Evolutionary conservation across 352 stramenopile genomes (phyloP).

Genomic region (Peronospora belbahrii): DNA sequence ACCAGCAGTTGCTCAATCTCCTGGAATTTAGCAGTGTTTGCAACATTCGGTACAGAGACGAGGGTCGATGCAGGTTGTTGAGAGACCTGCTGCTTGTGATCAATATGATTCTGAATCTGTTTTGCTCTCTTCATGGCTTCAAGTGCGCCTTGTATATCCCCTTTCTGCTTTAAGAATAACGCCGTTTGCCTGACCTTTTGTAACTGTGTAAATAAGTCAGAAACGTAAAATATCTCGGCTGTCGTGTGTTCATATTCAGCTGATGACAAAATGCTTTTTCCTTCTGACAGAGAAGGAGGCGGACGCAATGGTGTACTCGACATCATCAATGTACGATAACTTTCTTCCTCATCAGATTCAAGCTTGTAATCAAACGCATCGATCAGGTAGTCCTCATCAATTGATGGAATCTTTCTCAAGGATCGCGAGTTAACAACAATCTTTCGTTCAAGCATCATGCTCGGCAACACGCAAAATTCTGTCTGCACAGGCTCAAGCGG

Average conservation of each 20-base stretch:
- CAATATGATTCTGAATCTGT: constrained; percentile 54
- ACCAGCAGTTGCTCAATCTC: constrained; percentile 61
- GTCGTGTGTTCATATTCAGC: neutral
- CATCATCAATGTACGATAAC: constrained; percentile 14
- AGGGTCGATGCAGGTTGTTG: neutral
- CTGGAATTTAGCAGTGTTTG: constrained; percentile 30
- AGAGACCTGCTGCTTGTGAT: constrained; percentile 32
- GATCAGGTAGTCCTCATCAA: constrained; percentile 57
- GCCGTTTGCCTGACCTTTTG: constrained; percentile 34
- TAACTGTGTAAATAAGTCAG: constrained; percentile 39
- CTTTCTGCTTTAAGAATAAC: constrained; percentile 47
- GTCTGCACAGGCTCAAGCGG: neutral
- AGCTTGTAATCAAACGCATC: constrained; percentile 62
- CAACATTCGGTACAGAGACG: constrained; percentile 8
- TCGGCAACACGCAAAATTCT: neutral
- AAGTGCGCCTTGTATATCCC: constrained; percentile 48
- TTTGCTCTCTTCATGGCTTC: constrained; percentile 62
- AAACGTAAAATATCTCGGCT: constrained; percentile 6
- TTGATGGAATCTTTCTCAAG: constrained; percentile 23
- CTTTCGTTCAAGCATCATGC: neutral
- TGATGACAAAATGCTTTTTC: neutral
- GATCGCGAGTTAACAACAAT: constrained; percentile 9
- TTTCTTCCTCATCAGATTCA: constrained; percentile 24
- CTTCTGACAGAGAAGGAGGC: constrained; percentile 2
- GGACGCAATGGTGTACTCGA: constrained; percentile 9